Conservation (phyloP, 495 filamentous ascomycete species). For the Saxophila tyrrhenica region DNA sequence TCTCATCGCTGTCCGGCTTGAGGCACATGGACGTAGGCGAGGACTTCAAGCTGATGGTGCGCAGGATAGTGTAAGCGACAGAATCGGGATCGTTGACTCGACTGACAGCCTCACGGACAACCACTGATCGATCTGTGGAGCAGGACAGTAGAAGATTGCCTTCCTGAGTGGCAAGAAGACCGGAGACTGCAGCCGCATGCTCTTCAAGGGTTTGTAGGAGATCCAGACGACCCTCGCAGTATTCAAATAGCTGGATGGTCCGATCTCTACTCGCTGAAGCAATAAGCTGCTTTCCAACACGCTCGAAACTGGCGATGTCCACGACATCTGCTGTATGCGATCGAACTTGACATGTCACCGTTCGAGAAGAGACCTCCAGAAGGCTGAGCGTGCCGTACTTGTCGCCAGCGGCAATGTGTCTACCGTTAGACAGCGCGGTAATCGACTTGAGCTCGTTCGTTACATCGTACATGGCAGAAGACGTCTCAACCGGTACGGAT, state of each 20-base stretch:
- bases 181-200: constrained; percentile 58
- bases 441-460: constrained; percentile 69
- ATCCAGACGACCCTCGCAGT: constrained; percentile 37
- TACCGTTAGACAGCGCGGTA: constrained; percentile 45
- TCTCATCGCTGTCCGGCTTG: constrained; percentile 41
- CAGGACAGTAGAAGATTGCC: constrained; percentile 68
- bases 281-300: constrained; percentile 45
- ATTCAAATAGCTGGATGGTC: constrained; percentile 75
- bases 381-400: constrained; percentile 57
- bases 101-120: constrained; percentile 63
- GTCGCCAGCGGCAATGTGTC: constrained; percentile 69
- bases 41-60: constrained; percentile 68
- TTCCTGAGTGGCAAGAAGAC: constrained; percentile 49
- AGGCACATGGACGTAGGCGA: constrained; percentile 75
- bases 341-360: constrained; percentile 53
- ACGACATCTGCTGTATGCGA: constrained; percentile 82
- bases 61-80: constrained; percentile 63
- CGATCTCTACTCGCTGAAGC: constrained; percentile 79
- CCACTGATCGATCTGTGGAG: constrained; percentile 76
- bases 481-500: constrained; percentile 57
- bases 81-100: constrained; percentile 51
- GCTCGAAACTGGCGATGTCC: constrained; percentile 58
- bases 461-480: constrained; percentile 38
- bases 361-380: constrained; percentile 32
- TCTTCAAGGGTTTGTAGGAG: constrained; percentile 69